Evolutionary conservation across 2,329 filamentous ascomycete genomes (phyloP).

Genomic region (Chalaropsis ovoidea): DNA sequence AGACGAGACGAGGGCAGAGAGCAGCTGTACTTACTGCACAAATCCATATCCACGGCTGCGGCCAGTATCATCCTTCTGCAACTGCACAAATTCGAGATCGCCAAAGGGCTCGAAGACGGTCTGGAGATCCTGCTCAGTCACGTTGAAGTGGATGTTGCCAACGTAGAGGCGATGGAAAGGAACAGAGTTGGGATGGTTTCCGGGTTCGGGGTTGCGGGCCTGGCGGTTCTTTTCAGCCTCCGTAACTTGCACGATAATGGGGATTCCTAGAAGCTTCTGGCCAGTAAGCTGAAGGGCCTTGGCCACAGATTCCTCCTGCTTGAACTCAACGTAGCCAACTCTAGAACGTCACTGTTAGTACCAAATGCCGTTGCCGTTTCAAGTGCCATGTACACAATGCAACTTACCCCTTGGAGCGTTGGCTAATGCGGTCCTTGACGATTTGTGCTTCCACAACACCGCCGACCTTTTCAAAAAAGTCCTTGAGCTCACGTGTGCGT

Average conservation of each 20-base stretch:
- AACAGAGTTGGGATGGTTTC: constrained; percentile 65
- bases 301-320: constrained; percentile 84
- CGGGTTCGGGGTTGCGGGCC: constrained; percentile 68
- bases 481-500: constrained; percentile 81
- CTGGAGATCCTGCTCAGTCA: constrained; percentile 89
- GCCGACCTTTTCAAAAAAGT: constrained; percentile 91
- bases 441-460: constrained; percentile 96
- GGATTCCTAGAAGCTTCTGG: constrained; percentile 95
- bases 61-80: constrained; percentile 89
- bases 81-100: constrained; percentile 91
- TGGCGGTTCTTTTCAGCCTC: constrained; percentile 99
- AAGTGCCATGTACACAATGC: neutral
- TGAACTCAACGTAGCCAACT: constrained; percentile 99
- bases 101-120: constrained; percentile 97
- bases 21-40: constrained; percentile 66
- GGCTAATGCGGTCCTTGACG: constrained; percentile 93
- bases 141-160: constrained; percentile 98
- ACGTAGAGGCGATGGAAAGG: constrained; percentile 98
- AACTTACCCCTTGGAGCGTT: constrained; percentile 88
- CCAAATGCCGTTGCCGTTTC: neutral
- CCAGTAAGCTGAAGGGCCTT: constrained; percentile 95
- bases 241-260: constrained; percentile 94
- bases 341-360: constrained; percentile 44
- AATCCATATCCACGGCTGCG: constrained; percentile 94
- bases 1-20: too few species aligned